Conservation (phyloP, 2,329 filamentous ascomycete genomes). For the Arthrobotrys sphaeroides region DNA sequence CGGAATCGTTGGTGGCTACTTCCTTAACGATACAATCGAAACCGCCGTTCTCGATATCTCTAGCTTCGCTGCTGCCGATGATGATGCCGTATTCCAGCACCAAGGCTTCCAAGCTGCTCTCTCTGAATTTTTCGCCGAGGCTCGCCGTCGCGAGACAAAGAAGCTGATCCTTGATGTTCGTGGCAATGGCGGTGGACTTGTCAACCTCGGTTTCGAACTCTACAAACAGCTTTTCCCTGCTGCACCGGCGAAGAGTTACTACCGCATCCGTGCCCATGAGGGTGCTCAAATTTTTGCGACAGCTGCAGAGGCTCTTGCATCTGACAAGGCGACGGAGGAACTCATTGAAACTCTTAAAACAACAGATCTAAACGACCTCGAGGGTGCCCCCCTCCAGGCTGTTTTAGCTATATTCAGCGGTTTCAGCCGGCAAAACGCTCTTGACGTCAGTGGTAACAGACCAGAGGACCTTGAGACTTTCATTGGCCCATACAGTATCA, state of each 20-base stretch:
- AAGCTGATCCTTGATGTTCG: conserved; percentile 71
- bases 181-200: conserved; percentile 69
- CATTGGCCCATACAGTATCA: conserved; percentile 60
- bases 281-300: conserved; percentile 57
- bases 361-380: background rate
- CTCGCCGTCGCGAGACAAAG: conserved; percentile 7
- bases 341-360: background rate
- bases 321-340: background rate
- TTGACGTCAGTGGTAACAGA: conserved; percentile 58
- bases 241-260: conserved; percentile 63
- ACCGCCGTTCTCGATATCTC: conserved; percentile 48
- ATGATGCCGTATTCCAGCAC: conserved; percentile 14
- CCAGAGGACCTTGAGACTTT: conserved; percentile 61
- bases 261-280: conserved; percentile 62
- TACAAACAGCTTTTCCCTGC: conserved; percentile 69
- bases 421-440: conserved; percentile 59
- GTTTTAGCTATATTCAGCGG: conserved; percentile 14
- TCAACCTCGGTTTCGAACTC: conserved; percentile 64
- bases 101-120: conserved; percentile 30
- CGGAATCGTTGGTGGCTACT: conserved; percentile 34
- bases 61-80: conserved; percentile 29
- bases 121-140: conserved; percentile 26
- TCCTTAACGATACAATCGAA: conserved; percentile 38
- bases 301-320: conserved; percentile 10
- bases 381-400: background rate